Evolutionary conservation across 2,329 filamentous ascomycete species (phyloP).

Genomic region (Lecanicillium sp.): DNA sequence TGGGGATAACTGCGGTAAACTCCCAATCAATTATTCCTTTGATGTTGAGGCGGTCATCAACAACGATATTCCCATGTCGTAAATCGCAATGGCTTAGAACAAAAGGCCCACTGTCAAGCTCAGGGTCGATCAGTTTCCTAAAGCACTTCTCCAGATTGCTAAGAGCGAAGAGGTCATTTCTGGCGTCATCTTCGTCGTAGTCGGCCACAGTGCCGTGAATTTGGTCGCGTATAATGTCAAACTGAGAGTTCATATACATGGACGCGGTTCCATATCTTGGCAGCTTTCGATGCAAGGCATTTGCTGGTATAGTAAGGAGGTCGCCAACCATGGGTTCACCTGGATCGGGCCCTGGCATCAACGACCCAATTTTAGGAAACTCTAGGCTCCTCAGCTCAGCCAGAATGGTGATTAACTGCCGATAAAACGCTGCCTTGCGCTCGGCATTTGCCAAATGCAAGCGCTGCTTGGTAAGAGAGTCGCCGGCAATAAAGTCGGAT

Average conservation of each 20-base stretch:
- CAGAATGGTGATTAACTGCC: slow-evolving; percentile 17
- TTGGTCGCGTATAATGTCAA: slow-evolving; percentile 6
- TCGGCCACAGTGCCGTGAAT: too few species aligned
- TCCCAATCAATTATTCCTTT: slow-evolving; percentile 21
- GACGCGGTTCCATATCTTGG: slow-evolving; percentile 8
- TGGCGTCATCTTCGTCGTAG: slow-evolving; percentile 5
- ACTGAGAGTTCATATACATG: slow-evolving; percentile 10
- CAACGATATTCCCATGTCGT: slow-evolving; percentile 16
- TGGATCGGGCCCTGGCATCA: slow-evolving; percentile 14
- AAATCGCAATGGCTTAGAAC: slow-evolving; percentile 17
- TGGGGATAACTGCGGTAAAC: slow-evolving; percentile 10
- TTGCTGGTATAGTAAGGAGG: slow-evolving; percentile 10
- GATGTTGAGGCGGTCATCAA: slow-evolving; percentile 15
- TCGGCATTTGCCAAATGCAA: too few species aligned
- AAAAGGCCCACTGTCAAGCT: slow-evolving; percentile 11
- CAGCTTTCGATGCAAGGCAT: slow-evolving; percentile 14
- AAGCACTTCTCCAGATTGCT: slow-evolving; percentile 11
- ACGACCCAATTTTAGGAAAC: slow-evolving; percentile 16
- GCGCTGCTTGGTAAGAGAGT: slow-evolving; percentile 8
- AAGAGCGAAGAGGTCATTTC: slow-evolving; percentile 12
- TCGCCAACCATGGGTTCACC: slow-evolving; percentile 2
- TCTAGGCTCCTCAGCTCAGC: slow-evolving; percentile 15
- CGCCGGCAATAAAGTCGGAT: slow-evolving; percentile 13
- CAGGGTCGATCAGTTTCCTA: slow-evolving; percentile 9
- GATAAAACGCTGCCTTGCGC: slow-evolving; percentile 13